These are phyloP conservation scores for Plasmodium gonderi DNA, from an alignment of 169 alveolate species.

Conservation along the genomic window DNA sequence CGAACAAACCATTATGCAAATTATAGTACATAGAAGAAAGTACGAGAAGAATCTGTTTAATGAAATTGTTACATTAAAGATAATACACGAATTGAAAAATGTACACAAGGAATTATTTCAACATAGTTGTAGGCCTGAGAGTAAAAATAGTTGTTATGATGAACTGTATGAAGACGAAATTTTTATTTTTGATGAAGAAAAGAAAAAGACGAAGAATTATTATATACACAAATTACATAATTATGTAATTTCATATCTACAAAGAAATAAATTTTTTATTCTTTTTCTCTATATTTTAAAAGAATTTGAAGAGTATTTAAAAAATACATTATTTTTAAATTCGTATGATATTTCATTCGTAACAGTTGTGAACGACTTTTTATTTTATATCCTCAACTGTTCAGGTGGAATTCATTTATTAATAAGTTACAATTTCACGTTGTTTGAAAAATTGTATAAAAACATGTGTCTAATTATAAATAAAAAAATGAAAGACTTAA, in stretches of 20 bases:
- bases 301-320: conserved; percentile 64
- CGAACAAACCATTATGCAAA: conserved; percentile 18
- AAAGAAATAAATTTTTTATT: conserved; percentile 49
- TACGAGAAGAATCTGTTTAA: conserved; percentile 16
- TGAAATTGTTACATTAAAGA: neutral
- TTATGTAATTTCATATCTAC: conserved; percentile 49
- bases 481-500: conserved; percentile 67
- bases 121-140: conserved; percentile 60
- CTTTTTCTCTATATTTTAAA: conserved; percentile 65
- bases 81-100: conserved; percentile 51
- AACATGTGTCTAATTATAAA: conserved; percentile 71
- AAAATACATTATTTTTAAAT: conserved; percentile 39
- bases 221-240: conserved; percentile 67
- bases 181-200: conserved; percentile 38
- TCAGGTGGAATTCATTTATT: conserved; percentile 75
- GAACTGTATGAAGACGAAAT: conserved; percentile 61
- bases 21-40: conserved; percentile 4
- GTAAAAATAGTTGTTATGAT: conserved; percentile 75
- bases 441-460: conserved; percentile 41
- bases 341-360: conserved; percentile 71
- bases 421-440: conserved; percentile 23
- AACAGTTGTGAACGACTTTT: conserved; percentile 62
- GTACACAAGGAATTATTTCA: conserved; percentile 70
- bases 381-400: conserved; percentile 71
- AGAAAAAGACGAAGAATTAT: conserved; percentile 17